Evolutionary conservation across 192 early-diverging fungal genomes (phyloP), one percentile per base, ranked within the genome.

Genomic region (Podila epigama): DNA sequence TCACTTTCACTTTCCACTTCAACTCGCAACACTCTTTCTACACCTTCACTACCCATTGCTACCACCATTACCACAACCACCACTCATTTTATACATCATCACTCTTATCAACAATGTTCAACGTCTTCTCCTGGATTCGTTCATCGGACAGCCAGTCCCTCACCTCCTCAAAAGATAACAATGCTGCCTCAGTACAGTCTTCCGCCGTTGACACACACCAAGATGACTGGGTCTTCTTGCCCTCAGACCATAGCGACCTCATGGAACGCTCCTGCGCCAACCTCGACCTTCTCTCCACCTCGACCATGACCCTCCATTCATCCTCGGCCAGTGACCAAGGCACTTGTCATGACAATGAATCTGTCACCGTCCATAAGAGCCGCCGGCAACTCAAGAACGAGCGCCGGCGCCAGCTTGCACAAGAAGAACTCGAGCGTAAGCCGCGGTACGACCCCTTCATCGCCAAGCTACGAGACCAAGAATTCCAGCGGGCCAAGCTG

Each of bases 121-220:
- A n/a, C n/a, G 42, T 63, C 32, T 51, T 75, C 37, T 75, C 72
- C 0, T 75, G 72, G 72, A 75, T 75, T 52, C 72, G 72, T n/a
- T 66, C 63, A 27, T 67, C 72, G 9, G 72, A 63, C 33, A 50
- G 59, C 48, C 62, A 65, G 37, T 56, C 63, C 20, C 22, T 39
- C 70, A 55, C 58, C 36, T 50, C 9, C 25, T 28, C 40, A 36
- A 39, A 58, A 9, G 40, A 33, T 8, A 25, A 4, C 51, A 1
- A 36, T 48, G 22, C 35, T 37, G 41, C 16, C 16, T 12, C 40
- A 20, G 31, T 28, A 32, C 7, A 11, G 28, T 18, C 31, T 34
- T 22, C 20, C 33, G 27, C 4, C 28, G 5, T 20, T 8, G 57
- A 66, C 3, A 32, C 44, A 25, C 32, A 33, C 18, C 72, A 62